phyloP scores from a whole-genome alignment of 2,329 filamentous ascomycete species.

The Epicoccum nigrum region DNA sequence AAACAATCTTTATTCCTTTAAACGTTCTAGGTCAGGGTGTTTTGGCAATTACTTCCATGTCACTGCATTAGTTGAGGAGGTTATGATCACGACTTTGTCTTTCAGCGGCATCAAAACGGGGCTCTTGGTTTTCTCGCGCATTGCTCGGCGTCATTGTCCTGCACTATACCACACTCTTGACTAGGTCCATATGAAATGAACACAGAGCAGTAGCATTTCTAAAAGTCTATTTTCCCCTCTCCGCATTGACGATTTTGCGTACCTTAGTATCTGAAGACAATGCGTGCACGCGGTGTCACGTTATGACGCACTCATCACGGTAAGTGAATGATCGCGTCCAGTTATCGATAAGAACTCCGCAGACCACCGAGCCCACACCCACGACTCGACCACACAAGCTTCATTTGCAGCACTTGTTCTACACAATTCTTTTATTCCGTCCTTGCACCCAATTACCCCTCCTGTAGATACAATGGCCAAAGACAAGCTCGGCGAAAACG shows the following conservation, averaged over 20 bases:
- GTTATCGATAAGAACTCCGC: conserved; percentile 32
- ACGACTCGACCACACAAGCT: background rate
- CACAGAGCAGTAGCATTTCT: conserved; percentile 6
- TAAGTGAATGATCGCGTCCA: conserved; percentile 22
- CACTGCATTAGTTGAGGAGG: conserved; percentile 5
- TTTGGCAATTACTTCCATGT: conserved; percentile 5
- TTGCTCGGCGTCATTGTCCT: conserved; percentile 13
- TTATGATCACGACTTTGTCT: conserved; percentile 20
- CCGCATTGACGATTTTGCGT: conserved; percentile 24
- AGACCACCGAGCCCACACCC: conserved; percentile 10
- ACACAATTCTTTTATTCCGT: no score
- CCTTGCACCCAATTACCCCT: no score
- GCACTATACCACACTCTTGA: conserved; percentile 19
- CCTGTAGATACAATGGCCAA: conserved; percentile 4
- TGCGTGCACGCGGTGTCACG: conserved; percentile 11
- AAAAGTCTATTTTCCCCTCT: background rate
- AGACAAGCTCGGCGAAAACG: conserved; percentile 20
- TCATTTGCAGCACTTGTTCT: background rate
- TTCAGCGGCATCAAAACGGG: conserved; percentile 37
- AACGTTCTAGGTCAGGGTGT: conserved; percentile 5
- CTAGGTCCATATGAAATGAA: conserved; percentile 5
- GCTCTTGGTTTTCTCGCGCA: conserved; percentile 8
- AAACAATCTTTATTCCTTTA: conserved; percentile 4
- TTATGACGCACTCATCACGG: conserved; percentile 6
- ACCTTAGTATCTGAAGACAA: background rate